phyloP scores from a whole-genome alignment of 345 rosid genomes.

The Draba incana region DNA sequence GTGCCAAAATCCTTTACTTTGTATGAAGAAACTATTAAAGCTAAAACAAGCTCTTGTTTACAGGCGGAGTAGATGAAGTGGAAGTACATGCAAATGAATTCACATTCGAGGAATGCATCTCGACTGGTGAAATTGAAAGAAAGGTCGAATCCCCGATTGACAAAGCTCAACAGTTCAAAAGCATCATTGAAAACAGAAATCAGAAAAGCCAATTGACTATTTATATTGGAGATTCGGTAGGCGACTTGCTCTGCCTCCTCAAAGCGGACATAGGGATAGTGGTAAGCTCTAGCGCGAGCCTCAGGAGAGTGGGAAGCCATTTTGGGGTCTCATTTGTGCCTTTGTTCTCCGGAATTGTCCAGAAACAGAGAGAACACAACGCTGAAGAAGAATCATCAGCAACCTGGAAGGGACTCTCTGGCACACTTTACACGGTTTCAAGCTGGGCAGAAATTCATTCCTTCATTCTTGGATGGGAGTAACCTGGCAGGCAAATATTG shows the following conservation, averaged over 20 bases:
- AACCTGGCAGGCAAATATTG: slow-evolving; percentile 16
- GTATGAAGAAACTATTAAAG: slow-evolving; percentile 14
- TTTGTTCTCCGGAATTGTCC: slow-evolving; percentile 63
- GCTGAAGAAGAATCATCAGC: slow-evolving; percentile 47
- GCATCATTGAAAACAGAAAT: slow-evolving; percentile 46
- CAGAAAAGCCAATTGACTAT: slow-evolving; percentile 57
- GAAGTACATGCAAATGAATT: slow-evolving; percentile 87
- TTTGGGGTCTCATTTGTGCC: slow-evolving; percentile 92
- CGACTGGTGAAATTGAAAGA: slow-evolving; percentile 76
- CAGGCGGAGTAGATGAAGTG: slow-evolving; percentile 65
- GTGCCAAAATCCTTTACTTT: not conserved
- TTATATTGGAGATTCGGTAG: slow-evolving; percentile 88
- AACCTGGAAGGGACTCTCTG: slow-evolving; percentile 72
- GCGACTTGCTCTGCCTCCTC: slow-evolving; percentile 91
- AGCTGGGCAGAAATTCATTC: slow-evolving; percentile 96
- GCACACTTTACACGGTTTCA: slow-evolving; percentile 78
- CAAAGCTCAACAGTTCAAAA: slow-evolving; percentile 66
- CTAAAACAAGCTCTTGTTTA: not conserved
- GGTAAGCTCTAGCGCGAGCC: slow-evolving; percentile 78
- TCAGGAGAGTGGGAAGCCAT: slow-evolving; percentile 75
- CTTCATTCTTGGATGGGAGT: slow-evolving; percentile 84
- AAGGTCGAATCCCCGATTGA: slow-evolving; percentile 77
- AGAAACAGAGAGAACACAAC: slow-evolving; percentile 64
- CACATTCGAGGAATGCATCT: slow-evolving; percentile 58
- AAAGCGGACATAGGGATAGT: slow-evolving; percentile 95